These are phyloP conservation scores for Colletotrichum sp. DNA, from an alignment of 2,329 filamentous ascomycete species.

Conservation along the genomic window DNA sequence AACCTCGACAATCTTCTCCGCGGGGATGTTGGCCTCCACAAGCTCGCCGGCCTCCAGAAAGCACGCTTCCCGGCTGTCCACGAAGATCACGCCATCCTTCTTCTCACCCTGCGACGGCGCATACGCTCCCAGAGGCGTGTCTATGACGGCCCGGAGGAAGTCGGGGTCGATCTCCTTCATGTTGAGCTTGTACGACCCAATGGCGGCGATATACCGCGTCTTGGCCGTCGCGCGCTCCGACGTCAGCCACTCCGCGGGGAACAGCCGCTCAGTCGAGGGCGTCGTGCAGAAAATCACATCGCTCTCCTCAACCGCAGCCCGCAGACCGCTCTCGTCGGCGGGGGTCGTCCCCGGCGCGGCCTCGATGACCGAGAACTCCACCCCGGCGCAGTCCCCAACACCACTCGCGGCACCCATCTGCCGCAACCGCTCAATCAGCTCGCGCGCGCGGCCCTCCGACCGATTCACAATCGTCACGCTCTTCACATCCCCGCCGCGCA, in stretches of 20 bases:
- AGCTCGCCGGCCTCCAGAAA: slow-evolving; percentile 34
- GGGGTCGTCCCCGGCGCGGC: slow-evolving; percentile 17
- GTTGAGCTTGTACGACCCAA: slow-evolving; percentile 35
- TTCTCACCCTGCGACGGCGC: slow-evolving; percentile 5
- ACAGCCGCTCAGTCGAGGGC: slow-evolving; percentile 31
- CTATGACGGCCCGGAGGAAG: slow-evolving; percentile 25
- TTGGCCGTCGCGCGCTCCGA: slow-evolving; percentile 22
- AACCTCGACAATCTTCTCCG: slow-evolving; percentile 37
- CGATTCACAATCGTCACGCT: slow-evolving; percentile 38
- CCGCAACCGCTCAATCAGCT: slow-evolving; percentile 21
- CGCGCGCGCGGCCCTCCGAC: slow-evolving; percentile 15
- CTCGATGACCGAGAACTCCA: slow-evolving; percentile 7
- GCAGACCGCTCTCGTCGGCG: slow-evolving; percentile 15
- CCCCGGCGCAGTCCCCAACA: background rate
- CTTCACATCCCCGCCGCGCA: slow-evolving; percentile 36
- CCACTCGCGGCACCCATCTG: slow-evolving; percentile 23
- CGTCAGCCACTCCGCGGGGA: slow-evolving; percentile 26
- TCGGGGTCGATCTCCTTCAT: slow-evolving; percentile 37
- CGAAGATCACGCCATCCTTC: slow-evolving; percentile 23
- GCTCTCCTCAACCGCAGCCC: slow-evolving; percentile 18
- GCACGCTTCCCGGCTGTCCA: slow-evolving; percentile 33
- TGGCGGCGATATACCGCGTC: slow-evolving; percentile 31
- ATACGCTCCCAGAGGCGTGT: slow-evolving; percentile 11
- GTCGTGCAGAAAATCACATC: slow-evolving; percentile 37
- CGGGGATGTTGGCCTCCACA: slow-evolving; percentile 26